Evolutionary conservation across 176 grass and related monocot species (phyloP).

Genomic region (Alloteropsis semialata): DNA sequence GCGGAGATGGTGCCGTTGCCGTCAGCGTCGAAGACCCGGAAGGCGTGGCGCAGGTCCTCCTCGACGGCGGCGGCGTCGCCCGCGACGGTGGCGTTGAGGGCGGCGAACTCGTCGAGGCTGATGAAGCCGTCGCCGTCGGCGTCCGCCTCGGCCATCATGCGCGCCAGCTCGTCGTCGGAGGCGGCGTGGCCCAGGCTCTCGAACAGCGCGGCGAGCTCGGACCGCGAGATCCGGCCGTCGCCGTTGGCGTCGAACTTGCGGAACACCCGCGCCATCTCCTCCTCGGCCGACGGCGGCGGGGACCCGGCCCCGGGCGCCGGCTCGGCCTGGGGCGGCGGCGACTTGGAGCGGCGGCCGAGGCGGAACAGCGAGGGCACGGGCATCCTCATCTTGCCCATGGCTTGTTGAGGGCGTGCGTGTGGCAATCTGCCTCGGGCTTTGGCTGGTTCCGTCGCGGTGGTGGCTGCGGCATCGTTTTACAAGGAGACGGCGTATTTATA

Average conservation of each 20-base stretch:
- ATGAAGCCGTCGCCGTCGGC: slow-evolving; percentile 90
- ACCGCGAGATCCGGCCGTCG: slow-evolving; percentile 77
- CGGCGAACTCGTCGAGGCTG: slow-evolving; percentile 75
- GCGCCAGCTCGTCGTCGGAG: slow-evolving; percentile 61
- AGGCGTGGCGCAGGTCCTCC: slow-evolving; percentile 82
- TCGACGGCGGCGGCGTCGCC: slow-evolving; percentile 45
- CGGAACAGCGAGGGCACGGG: slow-evolving; percentile 64
- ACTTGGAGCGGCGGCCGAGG: slow-evolving; percentile 51
- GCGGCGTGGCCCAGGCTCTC: slow-evolving; percentile 66
- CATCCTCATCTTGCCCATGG: slow-evolving; percentile 88
- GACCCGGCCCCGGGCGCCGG: neutral
- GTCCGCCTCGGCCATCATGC: slow-evolving; percentile 94
- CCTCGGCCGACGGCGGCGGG: slow-evolving; percentile 20
- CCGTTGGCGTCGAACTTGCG: slow-evolving; percentile 94
- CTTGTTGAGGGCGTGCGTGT: neutral
- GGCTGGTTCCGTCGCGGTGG: neutral
- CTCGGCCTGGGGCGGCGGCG: neutral
- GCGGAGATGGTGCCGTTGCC: slow-evolving; percentile 79
- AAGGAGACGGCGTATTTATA: slow-evolving; percentile 22
- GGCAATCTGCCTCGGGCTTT: neutral
- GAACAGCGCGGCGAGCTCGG: slow-evolving; percentile 74
- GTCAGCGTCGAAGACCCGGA: slow-evolving; percentile 83
- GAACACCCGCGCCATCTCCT: slow-evolving; percentile 79
- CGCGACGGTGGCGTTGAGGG: slow-evolving; percentile 45
- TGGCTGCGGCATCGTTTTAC: neutral